phyloP scores from a whole-genome alignment of 2,329 filamentous ascomycete genomes.

The Hyphodiscus sp. region DNA sequence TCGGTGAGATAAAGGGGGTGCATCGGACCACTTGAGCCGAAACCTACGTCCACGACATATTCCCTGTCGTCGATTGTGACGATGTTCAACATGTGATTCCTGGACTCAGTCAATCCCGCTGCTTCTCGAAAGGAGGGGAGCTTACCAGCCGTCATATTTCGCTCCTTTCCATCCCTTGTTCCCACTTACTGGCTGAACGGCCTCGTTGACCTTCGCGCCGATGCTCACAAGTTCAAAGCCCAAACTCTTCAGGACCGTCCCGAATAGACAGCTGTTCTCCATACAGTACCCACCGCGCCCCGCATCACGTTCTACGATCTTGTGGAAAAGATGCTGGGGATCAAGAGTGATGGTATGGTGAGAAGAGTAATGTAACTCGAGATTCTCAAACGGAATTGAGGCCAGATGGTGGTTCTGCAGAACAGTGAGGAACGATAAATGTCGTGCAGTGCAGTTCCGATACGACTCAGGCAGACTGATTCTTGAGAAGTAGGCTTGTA shows the following conservation, averaged over 20 bases:
- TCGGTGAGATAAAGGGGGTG: conserved; percentile 46
- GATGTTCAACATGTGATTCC: conserved; percentile 53
- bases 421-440: background rate
- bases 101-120: background rate
- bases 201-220: conserved; percentile 29
- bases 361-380: conserved; percentile 23
- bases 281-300: conserved; percentile 50
- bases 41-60: conserved; percentile 54
- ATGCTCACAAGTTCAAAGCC: conserved; percentile 46
- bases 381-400: conserved; percentile 24
- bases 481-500: background rate
- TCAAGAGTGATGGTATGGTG: conserved; percentile 16
- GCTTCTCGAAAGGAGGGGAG: background rate
- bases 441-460: background rate
- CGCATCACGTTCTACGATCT: conserved; percentile 18
- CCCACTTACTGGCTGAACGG: no score
- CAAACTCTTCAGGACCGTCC: conserved; percentile 41
- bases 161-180: background rate
- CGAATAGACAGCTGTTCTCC: conserved; percentile 47
- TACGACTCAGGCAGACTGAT: background rate
- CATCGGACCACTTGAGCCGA: conserved; percentile 54
- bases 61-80: conserved; percentile 41
- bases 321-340: conserved; percentile 22
- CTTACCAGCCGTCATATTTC: conserved; percentile 1
- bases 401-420: conserved; percentile 22